These are phyloP conservation scores for Clitoria ternatea DNA, from an alignment of 306 rosid genomes.

Conservation along the genomic window DNA sequence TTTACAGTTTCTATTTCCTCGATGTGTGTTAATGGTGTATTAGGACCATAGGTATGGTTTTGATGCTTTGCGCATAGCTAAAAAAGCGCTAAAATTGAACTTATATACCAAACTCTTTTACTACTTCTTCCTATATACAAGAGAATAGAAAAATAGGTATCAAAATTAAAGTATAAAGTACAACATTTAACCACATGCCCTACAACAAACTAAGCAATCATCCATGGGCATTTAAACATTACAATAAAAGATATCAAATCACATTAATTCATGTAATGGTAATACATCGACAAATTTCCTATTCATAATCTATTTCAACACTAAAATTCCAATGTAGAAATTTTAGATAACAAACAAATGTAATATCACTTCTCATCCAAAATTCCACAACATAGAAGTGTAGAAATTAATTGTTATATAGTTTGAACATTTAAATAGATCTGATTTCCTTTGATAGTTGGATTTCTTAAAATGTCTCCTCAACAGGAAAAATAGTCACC, in stretches of 20 bases:
- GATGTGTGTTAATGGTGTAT: constrained; percentile 56
- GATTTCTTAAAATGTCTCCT: no score
- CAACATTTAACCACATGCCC: constrained; percentile 1
- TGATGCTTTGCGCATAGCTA: constrained; percentile 91
- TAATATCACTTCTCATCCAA: no score
- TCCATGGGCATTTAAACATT: not conserved
- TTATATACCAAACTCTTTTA: constrained; percentile 68
- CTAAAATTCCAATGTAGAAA: no score
- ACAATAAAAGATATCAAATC: not conserved
- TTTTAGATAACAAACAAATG: no score
- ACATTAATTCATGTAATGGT: not conserved
- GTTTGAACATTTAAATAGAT: no score
- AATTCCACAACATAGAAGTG: no score
- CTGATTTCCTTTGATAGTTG: no score
- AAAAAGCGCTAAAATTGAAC: constrained; percentile 72
- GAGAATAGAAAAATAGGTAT: constrained; percentile 3
- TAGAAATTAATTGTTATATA: no score
- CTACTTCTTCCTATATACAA: constrained; percentile 71
- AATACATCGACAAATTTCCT: no score
- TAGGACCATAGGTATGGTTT: constrained; percentile 84
- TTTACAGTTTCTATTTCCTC: constrained; percentile 77
- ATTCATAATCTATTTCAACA: no score
- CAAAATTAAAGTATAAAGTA: not conserved
- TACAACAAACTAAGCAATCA: not conserved
- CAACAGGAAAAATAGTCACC: not conserved